phyloP scores from a whole-genome alignment of 1,139 yeast species.

The Protomyces pachydermus region DNA sequence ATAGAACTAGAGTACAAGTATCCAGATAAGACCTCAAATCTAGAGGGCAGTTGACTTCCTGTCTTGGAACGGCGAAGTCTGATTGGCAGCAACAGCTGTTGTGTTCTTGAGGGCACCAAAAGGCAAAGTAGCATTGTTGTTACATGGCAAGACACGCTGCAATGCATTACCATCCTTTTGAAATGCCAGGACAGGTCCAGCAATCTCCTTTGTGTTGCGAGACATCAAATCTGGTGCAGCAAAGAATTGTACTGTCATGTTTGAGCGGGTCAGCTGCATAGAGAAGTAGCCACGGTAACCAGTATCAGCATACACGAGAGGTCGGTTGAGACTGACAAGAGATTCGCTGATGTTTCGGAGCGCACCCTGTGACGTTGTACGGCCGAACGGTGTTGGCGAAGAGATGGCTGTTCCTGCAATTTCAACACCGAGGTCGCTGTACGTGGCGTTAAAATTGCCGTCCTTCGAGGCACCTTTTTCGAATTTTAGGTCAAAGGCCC shows the following conservation, averaged over 20 bases:
- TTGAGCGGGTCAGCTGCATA: not conserved
- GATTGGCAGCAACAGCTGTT: not conserved
- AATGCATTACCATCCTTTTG: not conserved
- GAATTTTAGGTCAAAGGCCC: constrained; percentile 4
- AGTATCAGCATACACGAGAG: not conserved
- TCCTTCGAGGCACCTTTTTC: not conserved
- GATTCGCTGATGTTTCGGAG: not conserved
- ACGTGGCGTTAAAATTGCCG: not conserved
- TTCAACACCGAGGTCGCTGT: constrained; percentile 4
- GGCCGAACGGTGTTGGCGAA: not conserved
- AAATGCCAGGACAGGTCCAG: not conserved
- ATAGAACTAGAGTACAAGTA: too few species aligned
- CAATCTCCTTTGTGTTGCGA: not conserved
- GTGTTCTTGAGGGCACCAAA: not conserved
- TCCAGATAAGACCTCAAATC: not conserved
- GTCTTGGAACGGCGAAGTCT: not conserved
- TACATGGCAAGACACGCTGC: not conserved
- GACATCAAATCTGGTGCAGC: not conserved
- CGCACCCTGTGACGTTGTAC: not conserved
- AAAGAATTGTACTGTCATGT: not conserved
- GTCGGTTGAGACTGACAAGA: not conserved
- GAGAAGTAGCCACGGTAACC: not conserved
- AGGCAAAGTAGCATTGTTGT: not conserved
- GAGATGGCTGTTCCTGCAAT: constrained; percentile 11
- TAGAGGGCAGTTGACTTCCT: not conserved